These are phyloP conservation scores for Rhizopogon roseolus DNA, from an alignment of 768 basidiomycete species.

Conservation along the genomic window DNA sequence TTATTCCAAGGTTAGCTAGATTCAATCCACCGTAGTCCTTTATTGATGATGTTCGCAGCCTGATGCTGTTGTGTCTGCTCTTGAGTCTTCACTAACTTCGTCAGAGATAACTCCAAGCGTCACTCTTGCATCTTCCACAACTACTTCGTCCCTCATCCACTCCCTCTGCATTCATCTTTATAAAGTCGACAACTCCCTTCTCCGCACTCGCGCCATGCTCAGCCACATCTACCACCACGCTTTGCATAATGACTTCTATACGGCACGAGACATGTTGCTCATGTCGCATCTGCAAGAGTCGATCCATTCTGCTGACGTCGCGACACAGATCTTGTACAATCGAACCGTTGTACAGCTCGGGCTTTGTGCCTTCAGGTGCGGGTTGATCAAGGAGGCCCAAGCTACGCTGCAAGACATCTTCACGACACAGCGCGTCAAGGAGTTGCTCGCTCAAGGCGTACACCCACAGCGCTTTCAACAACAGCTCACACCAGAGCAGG, in stretches of 20 bases:
- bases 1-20: constrained; percentile 79
- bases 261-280: constrained; percentile 94
- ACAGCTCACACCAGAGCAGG: constrained; percentile 87
- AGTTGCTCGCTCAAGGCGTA: constrained; percentile 93
- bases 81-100: constrained; percentile 65
- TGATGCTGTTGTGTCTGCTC: constrained; percentile 84
- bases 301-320: constrained; percentile 92
- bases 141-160: constrained; percentile 79
- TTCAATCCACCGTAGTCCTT: not conserved
- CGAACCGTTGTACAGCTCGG: constrained; percentile 96
- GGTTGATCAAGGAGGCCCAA: constrained; percentile 92
- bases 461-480: constrained; percentile 86
- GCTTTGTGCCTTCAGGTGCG: constrained; percentile 92
- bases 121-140: constrained; percentile 47
- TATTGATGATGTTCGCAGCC: constrained; percentile 49
- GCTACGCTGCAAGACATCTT: constrained; percentile 93
- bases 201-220: constrained; percentile 95
- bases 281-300: constrained; percentile 99
- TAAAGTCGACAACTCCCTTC: constrained; percentile 83
- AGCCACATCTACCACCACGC: constrained; percentile 98
- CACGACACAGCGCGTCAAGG: constrained; percentile 93
- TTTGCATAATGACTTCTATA: constrained; percentile 93
- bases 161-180: constrained; percentile 89
- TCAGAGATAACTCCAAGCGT: constrained; percentile 60
- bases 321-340: constrained; percentile 97